Conservation (phyloP, 257 asterid genomes). For the Jacaranda mimosifolia region DNA sequence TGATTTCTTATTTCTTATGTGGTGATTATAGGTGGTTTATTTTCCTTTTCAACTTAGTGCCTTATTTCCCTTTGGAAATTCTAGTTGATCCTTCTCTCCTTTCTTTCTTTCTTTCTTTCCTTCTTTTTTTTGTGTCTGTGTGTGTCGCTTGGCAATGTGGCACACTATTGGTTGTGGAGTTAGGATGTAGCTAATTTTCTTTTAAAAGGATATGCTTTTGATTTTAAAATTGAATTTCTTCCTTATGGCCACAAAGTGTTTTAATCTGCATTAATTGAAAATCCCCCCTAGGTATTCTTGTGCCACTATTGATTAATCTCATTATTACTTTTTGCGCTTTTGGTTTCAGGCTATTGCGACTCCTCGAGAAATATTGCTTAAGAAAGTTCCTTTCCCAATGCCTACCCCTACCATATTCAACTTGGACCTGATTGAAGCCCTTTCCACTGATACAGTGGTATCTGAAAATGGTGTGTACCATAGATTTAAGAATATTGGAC, state of each 20-base stretch:
- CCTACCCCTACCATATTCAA: conserved; percentile 90
- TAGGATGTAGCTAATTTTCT: conserved; percentile 4
- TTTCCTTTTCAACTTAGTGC: background rate
- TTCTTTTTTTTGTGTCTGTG: background rate
- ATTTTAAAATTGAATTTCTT: no score
- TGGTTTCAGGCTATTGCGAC: conserved; percentile 80
- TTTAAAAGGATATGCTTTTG: background rate
- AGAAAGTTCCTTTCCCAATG: conserved; percentile 87
- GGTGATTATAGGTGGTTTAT: background rate
- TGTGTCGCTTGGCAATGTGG: background rate
- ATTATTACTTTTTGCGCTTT: conserved; percentile 17
- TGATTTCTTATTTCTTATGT: conserved; percentile 10
- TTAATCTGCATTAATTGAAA: background rate
- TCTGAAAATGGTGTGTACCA: conserved; percentile 70
- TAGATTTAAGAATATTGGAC: conserved; percentile 7
- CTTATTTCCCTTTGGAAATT: background rate
- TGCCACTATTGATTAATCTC: conserved; percentile 29
- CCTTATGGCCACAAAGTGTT: background rate
- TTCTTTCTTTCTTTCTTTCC: no score
- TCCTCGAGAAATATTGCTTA: conserved; percentile 87
- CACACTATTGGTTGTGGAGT: background rate
- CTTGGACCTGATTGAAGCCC: conserved; percentile 74
- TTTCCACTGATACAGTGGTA: conserved; percentile 77
- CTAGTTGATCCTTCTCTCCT: background rate
- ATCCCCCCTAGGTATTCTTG: background rate